Conservation (phyloP, 1,284 basidiomycete genomes). For the Cryptococcus sp. region DNA sequence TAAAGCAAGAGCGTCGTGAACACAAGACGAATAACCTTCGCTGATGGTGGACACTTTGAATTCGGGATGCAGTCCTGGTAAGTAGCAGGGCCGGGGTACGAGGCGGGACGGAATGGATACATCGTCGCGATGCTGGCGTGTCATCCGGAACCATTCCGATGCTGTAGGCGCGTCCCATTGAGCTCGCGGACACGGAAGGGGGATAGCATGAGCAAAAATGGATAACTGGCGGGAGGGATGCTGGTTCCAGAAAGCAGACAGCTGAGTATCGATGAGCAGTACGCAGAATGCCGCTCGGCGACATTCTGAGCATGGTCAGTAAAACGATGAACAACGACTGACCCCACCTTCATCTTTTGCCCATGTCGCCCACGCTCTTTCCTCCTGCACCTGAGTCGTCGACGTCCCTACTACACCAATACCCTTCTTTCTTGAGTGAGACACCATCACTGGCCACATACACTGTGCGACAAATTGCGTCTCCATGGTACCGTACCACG, state of each 20-base stretch:
- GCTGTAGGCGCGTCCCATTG: slow-evolving; percentile 43
- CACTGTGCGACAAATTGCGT: slow-evolving; percentile 44
- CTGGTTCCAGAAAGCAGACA: slow-evolving; percentile 46
- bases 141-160: slow-evolving; percentile 33
- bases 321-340: background rate
- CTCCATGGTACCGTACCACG: slow-evolving; percentile 40
- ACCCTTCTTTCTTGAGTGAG: slow-evolving; percentile 45
- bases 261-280: slow-evolving; percentile 43
- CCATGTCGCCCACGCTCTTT: slow-evolving; percentile 42
- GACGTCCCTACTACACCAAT: slow-evolving; percentile 36
- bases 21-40: slow-evolving; percentile 38
- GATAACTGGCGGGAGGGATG: slow-evolving; percentile 42
- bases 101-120: no score
- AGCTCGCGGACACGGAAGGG: slow-evolving; percentile 30
- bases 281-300: slow-evolving; percentile 44
- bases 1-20: slow-evolving; percentile 33
- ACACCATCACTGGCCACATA: slow-evolving; percentile 46
- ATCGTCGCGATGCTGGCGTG: background rate
- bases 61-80: slow-evolving; percentile 44
- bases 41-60: slow-evolving; percentile 33
- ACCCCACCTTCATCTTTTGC: slow-evolving; percentile 44
- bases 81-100: slow-evolving; percentile 11
- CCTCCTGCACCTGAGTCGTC: slow-evolving; percentile 22
- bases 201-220: slow-evolving; percentile 45
- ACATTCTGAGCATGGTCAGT: slow-evolving; percentile 28